phyloP scores from a whole-genome alignment of 1,139 yeast genomes.

The Magnusiomyces suaveolens region DNA sequence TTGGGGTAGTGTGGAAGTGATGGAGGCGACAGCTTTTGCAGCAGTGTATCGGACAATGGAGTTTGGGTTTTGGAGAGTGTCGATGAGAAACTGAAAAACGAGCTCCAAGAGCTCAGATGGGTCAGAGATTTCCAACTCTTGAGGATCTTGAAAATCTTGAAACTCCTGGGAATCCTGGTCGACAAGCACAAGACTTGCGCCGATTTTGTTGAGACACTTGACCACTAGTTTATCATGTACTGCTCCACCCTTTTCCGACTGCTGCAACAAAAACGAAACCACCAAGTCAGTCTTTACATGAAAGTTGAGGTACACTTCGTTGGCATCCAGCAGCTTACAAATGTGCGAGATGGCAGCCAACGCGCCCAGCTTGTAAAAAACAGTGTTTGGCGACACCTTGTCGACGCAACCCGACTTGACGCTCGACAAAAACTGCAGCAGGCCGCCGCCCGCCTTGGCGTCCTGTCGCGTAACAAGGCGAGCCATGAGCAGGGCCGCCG shows the following conservation, averaged over 20 bases:
- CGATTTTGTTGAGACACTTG: conserved; percentile 34
- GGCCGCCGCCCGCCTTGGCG: conserved; percentile 6
- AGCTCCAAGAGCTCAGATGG: conserved; percentile 33
- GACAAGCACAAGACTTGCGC: conserved; percentile 4
- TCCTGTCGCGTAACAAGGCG: conserved; percentile 37
- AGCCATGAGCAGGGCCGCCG: conserved; percentile 37
- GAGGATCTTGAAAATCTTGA: background rate
- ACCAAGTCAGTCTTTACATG: background rate
- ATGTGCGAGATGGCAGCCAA: conserved; percentile 21
- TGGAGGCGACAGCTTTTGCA: conserved; percentile 40
- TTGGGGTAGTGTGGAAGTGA: conserved; percentile 27
- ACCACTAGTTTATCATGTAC: conserved; percentile 22
- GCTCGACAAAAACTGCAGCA: background rate
- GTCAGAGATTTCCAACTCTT: conserved; percentile 9
- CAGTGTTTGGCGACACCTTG: background rate
- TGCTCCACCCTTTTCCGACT: background rate
- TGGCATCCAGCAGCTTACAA: conserved; percentile 15
- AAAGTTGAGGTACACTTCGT: conserved; percentile 7
- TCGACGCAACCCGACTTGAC: background rate
- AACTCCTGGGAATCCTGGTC: conserved; percentile 7
- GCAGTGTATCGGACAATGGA: conserved; percentile 38
- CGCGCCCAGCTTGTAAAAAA: conserved; percentile 21
- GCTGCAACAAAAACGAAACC: background rate
- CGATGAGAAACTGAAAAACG: conserved; percentile 33
- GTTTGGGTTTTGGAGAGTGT: conserved; percentile 30